Evolutionary conservation across 441 rosid species (phyloP).

Genomic region (Gossypium laxum): DNA sequence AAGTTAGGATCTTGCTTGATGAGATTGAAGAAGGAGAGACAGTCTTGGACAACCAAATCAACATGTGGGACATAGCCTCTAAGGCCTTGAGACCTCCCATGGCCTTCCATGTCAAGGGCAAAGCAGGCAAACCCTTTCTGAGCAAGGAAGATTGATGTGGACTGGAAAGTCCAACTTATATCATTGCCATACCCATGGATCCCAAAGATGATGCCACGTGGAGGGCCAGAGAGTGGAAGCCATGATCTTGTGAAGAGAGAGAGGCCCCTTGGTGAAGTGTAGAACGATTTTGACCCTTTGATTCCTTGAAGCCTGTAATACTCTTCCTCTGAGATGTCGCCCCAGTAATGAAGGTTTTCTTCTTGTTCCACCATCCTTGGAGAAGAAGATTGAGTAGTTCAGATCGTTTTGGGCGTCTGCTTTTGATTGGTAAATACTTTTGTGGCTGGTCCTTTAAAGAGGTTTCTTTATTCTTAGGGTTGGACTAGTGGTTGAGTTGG

Average conservation of each 20-base stretch:
- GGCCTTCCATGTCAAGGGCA: conserved; percentile 69
- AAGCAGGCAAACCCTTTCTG: conserved; percentile 71
- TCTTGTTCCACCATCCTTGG: background rate
- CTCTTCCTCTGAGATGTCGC: conserved; percentile 49
- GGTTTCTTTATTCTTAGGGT: background rate
- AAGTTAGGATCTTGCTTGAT: conserved; percentile 32
- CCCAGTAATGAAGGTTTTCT: conserved; percentile 46
- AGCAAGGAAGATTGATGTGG: conserved; percentile 63
- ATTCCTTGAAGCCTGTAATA: conserved; percentile 49
- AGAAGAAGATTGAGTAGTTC: background rate
- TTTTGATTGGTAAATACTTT: background rate
- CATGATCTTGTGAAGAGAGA: conserved; percentile 64
- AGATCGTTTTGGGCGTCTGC: background rate
- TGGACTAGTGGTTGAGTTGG: background rate
- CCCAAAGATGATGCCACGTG: conserved; percentile 58
- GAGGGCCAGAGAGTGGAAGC: conserved; percentile 39
- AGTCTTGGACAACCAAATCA: conserved; percentile 57
- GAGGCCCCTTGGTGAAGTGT: conserved; percentile 68
- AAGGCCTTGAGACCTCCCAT: conserved; percentile 67
- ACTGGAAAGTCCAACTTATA: conserved; percentile 75
- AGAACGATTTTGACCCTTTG: conserved; percentile 40
- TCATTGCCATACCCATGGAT: conserved; percentile 83
- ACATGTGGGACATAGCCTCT: conserved; percentile 56
- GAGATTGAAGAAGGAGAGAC: conserved; percentile 41
- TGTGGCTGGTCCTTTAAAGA: background rate